phyloP scores from a whole-genome alignment of 139 green algal species.

The Auxenochlorella pyrenoidosa region DNA sequence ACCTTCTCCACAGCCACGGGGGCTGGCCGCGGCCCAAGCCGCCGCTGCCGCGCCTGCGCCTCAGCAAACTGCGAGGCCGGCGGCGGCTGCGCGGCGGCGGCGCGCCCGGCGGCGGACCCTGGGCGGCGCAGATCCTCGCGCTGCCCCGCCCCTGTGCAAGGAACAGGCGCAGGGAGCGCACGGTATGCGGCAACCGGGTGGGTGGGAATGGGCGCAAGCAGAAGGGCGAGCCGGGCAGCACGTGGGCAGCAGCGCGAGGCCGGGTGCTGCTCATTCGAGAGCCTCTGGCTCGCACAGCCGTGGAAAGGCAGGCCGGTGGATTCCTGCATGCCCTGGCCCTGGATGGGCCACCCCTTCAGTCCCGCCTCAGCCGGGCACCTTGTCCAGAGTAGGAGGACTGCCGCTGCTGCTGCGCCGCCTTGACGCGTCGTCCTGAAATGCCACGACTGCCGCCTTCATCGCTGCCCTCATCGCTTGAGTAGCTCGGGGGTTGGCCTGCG shows the following conservation, averaged over 20 bases:
- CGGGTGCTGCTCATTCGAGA: too few relatives aligned
- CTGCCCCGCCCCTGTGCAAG: not conserved
- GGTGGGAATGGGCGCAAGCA: not conserved
- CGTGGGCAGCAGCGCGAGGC: not conserved
- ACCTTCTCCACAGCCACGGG: slow-evolving; percentile 8
- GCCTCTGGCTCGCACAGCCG: too few relatives aligned
- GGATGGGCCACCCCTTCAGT: too few relatives aligned
- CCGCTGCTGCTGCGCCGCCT: too few relatives aligned
- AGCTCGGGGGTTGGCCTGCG: too few relatives aligned
- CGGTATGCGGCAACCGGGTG: not conserved
- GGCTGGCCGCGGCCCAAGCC: not conserved
- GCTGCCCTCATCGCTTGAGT: too few relatives aligned
- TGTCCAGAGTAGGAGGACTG: too few relatives aligned
- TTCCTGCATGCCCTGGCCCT: too few relatives aligned
- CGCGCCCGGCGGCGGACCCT: not conserved
- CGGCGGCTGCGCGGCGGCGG: not conserved
- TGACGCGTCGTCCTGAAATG: too few relatives aligned
- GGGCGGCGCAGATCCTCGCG: not conserved
- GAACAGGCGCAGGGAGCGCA: not conserved
- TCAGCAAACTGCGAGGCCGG: slow-evolving; percentile 1
- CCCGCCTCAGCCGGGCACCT: too few relatives aligned
- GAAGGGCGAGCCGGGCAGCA: not conserved
- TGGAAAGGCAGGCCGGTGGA: too few relatives aligned
- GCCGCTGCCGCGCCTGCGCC: not conserved
- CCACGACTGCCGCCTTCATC: too few relatives aligned